Evolutionary conservation across 768 basidiomycete species (phyloP).

Genomic region (Russula lepida): DNA sequence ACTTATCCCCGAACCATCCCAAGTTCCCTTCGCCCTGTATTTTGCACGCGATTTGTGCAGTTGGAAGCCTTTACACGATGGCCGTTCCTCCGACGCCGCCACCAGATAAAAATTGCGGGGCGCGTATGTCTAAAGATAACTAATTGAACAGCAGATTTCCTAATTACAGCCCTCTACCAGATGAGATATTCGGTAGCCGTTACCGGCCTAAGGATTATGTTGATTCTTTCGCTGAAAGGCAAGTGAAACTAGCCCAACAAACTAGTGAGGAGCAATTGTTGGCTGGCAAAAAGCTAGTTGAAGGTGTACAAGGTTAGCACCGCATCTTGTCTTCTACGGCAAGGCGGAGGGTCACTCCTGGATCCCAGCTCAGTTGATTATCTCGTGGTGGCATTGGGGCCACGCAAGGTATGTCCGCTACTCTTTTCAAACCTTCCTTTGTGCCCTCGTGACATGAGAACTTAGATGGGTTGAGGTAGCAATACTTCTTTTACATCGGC

Average conservation of each 20-base stretch:
- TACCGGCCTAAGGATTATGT: constrained; percentile 15
- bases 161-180: constrained; percentile 6
- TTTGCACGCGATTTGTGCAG: constrained; percentile 82
- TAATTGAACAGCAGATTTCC: background rate
- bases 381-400: constrained; percentile 69
- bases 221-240: constrained; percentile 22
- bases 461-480: constrained; percentile 65
- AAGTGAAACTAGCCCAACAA: constrained; percentile 17
- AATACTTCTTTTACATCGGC: background rate
- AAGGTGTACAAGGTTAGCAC: constrained; percentile 17
- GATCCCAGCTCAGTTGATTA: constrained; percentile 46
- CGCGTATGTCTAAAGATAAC: constrained; percentile 24
- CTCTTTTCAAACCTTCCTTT: background rate
- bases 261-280: constrained; percentile 14
- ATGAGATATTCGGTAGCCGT: constrained; percentile 22
- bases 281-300: constrained; percentile 13
- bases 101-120: constrained; percentile 35
- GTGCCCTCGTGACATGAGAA: background rate
- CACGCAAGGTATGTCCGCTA: constrained; percentile 48
- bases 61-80: constrained; percentile 67
- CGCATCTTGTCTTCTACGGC: background rate
- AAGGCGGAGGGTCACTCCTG: background rate
- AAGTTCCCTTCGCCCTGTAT: constrained; percentile 65
- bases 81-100: constrained; percentile 51
- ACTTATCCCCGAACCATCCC: constrained; percentile 56